Evolutionary conservation across 805 yeast species (phyloP), one percentile per base, ranked within the genome.

Genomic region (Candida ovalis): DNA sequence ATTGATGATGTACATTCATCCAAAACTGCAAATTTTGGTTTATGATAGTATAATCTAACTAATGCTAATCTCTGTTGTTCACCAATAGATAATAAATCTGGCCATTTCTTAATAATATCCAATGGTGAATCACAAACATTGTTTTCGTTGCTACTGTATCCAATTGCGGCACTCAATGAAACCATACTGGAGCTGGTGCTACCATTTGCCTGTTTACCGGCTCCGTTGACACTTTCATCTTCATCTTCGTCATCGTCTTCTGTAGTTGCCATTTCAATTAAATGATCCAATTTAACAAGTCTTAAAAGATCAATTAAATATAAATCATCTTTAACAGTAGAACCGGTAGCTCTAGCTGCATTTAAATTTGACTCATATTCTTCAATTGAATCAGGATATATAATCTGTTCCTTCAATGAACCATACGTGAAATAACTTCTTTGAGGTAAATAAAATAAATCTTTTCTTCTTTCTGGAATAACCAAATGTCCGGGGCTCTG

Each of bases 1-100:
- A 91, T 96, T 1, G 96, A 92, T 3, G 96, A 88, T 0, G 98
- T 91, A 67, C 97, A 91, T 71, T 91, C 98, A 69, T 91, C 98
- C 54, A 91, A 72, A 23, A 91, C 96, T 0, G 98, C 98, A 74
- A 90, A 91, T 65, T 82, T 86, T 1, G 98, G 98, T 59, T 78
- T 77, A 66, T 91, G 97, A 63, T 90, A 91, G 62, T 87, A 91
- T 67, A 91, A 74, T 59, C 97, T 77, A 2, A 96, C 96, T 86
- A 92, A 84, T 13, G 97, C 97, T 54, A 91, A 74, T 57, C 96
- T 74, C 65, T 91, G 97, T 66, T 91, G 97, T 22, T 91, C 95
- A 24, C 98, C 97, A 54, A 84, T 82, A 1, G 95, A 85, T 52
- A 91, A 72, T 56, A 90, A 88, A 56, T 89, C 96, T 9, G 86